These are phyloP conservation scores for Schizosaccharomyces japonicus DNA, from an alignment of 805 yeast genomes.

Conservation along the genomic window DNA sequence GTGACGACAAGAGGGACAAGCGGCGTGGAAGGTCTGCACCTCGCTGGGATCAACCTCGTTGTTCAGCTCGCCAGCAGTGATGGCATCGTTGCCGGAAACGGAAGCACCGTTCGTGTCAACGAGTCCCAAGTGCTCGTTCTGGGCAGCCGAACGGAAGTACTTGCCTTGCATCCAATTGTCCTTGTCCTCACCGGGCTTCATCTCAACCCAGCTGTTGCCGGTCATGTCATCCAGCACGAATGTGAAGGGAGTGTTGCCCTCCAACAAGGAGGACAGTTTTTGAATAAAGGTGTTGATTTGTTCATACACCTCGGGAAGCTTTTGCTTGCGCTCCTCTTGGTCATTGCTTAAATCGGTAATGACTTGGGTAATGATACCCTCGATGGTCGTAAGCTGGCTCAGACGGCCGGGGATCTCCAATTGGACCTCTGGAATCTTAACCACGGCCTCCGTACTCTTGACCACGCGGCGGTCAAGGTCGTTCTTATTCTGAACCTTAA, in stretches of 20 bases:
- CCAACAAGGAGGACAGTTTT: constrained; percentile 34
- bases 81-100: background rate
- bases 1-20: constrained; percentile 72
- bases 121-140: constrained; percentile 63
- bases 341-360: constrained; percentile 53
- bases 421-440: constrained; percentile 61
- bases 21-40: constrained; percentile 76
- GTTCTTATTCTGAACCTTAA: constrained; percentile 39
- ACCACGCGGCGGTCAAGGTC: constrained; percentile 82
- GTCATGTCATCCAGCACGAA: constrained; percentile 75
- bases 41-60: constrained; percentile 28
- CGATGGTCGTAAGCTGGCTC: constrained; percentile 81
- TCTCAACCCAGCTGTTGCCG: constrained; percentile 93
- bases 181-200: constrained; percentile 59
- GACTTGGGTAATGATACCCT: constrained; percentile 71
- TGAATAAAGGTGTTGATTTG: constrained; percentile 47
- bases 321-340: constrained; percentile 53
- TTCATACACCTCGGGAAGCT: constrained; percentile 50
- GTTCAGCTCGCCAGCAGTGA: too few relatives aligned
- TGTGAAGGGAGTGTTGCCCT: constrained; percentile 60
- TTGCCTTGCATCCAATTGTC: constrained; percentile 77
- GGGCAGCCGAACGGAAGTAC: constrained; percentile 68
- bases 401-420: constrained; percentile 87
- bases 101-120: constrained; percentile 25
- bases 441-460: constrained; percentile 65